Percentiles rank a stretch among this genome's conserved stretches.
Evolutionary conservation across 2,329 filamentous ascomycete species (phyloP).

Genomic region (Colletotrichum karsti): DNA sequence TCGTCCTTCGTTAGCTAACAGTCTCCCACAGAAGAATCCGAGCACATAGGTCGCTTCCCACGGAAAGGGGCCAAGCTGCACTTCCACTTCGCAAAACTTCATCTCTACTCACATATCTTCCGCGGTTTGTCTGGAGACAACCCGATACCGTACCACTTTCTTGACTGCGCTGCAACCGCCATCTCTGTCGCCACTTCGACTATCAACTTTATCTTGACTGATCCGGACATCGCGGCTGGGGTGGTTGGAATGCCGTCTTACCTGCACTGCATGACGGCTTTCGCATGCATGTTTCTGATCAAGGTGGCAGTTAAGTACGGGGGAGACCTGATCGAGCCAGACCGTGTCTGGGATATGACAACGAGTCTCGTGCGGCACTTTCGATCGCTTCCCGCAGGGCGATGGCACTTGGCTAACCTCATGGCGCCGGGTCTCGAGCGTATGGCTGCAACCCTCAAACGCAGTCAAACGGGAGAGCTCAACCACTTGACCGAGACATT

Average conservation of each 20-base stretch:
- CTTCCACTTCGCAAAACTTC: conserved; percentile 51
- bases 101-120: conserved; percentile 51
- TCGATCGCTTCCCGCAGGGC: conserved; percentile 48
- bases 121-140: conserved; percentile 44
- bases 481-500: neutral
- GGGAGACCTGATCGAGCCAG: conserved; percentile 46
- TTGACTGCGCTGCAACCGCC: conserved; percentile 42
- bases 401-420: conserved; percentile 53
- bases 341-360: conserved; percentile 46
- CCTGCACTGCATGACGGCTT: conserved; percentile 61
- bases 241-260: conserved; percentile 57
- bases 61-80: conserved; percentile 49
- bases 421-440: conserved; percentile 56
- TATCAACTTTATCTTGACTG: conserved; percentile 51
- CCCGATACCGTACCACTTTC: conserved; percentile 43
- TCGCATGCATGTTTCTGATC: conserved; percentile 60
- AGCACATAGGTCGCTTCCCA: conserved; percentile 48
- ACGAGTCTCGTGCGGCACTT: conserved; percentile 48
- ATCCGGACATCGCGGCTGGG: conserved; percentile 49
- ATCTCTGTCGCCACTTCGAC: conserved; percentile 50
- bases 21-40: conserved; percentile 47
- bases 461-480: neutral
- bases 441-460: conserved; percentile 37
- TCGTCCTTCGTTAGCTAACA: neutral
- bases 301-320: conserved; percentile 54